Base-by-base conservation (phyloP, 2,329 filamentous ascomycete genomes). In the Capronia epimyces region DNA sequence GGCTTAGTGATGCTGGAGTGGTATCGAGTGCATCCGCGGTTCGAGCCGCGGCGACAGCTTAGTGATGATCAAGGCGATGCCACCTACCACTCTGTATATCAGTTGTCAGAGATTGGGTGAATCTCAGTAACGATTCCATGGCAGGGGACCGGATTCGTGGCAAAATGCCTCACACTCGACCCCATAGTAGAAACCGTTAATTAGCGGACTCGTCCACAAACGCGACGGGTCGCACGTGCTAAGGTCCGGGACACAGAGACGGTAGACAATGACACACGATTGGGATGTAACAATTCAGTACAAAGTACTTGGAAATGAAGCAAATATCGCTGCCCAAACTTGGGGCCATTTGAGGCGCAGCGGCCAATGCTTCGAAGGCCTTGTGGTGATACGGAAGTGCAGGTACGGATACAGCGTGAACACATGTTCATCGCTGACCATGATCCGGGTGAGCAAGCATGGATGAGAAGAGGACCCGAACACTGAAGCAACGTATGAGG, bases 141-240 rank as follows among this genome's bases (percentile, higher is more conserved):
- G 36, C 39, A 44, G 36, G 39, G 22, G 16, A 27, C 44, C 29
- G 44, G 45, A 52, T 52, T 47, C 27, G 53, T 52, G 27, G 15
- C 44, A 52, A 52, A 55, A 52, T 52, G 37, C 49, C 49, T 49
- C 53, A 52, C 43, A 39, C 29, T 42, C 27, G 37, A 42, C 45
- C 9, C 42, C 46, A 34, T 34, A 5, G 34, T 20, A 32, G 39
- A 48, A 47, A 40, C 40, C 40, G 41, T 21, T 21, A n/a, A 27
- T 50, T 39, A 46, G 34, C 43, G 49, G 46, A 50, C 42, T 46
- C 42, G 43, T 36, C 43, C 31, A 41, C 42, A 9, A 22, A 4
- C 15, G 20, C 20, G 29, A 13, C 22, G 10, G 12, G 16, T 20
- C 37, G 31, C 44, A 47, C 49, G 44, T 52, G 49, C 44, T 10